These are phyloP conservation scores for Fonsecaea erecta DNA, from an alignment of 2,329 filamentous ascomycete species.

Conservation along the genomic window DNA sequence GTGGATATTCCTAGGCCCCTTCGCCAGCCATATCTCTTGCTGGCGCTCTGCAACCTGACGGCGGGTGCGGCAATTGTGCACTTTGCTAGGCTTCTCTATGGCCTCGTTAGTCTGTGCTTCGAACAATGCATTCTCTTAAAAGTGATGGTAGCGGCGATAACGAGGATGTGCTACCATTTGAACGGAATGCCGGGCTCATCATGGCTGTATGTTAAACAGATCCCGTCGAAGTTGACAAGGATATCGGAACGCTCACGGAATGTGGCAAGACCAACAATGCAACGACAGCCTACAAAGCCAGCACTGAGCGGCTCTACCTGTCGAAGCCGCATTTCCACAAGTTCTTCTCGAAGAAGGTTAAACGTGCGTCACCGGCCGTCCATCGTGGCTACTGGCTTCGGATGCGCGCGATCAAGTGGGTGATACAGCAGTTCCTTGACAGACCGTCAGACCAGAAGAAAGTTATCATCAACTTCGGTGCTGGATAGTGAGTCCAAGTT, in stretches of 20 bases:
- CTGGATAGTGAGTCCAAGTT: slow-evolving; percentile 35
- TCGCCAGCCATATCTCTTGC: neutral
- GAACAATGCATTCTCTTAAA: neutral
- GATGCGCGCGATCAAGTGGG: slow-evolving; percentile 77
- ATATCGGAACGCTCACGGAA: neutral
- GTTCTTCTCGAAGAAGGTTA: slow-evolving; percentile 82
- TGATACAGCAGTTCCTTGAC: slow-evolving; percentile 74
- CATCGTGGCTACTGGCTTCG: slow-evolving; percentile 88
- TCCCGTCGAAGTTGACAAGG: neutral
- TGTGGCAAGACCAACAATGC: slow-evolving; percentile 77
- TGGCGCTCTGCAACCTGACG: too few relatives aligned
- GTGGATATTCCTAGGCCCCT: neutral
- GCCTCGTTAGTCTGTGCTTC: neutral
- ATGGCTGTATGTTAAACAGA: slow-evolving; percentile 18
- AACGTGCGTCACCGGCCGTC: slow-evolving; percentile 80
- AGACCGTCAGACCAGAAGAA: slow-evolving; percentile 46
- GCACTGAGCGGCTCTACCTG: slow-evolving; percentile 84
- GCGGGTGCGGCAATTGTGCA: neutral
- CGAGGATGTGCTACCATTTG: slow-evolving; percentile 16
- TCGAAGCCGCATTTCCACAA: slow-evolving; percentile 82
- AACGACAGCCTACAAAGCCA: slow-evolving; percentile 91
- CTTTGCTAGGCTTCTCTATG: neutral
- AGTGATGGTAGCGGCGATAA: neutral
- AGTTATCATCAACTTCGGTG: slow-evolving; percentile 37
- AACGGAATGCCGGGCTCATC: slow-evolving; percentile 21